A percentile compares a stretch with the other conserved stretches of the same genome.
Evolutionary conservation across 768 basidiomycete genomes (phyloP).

Genomic region (Tulasnella sp.): DNA sequence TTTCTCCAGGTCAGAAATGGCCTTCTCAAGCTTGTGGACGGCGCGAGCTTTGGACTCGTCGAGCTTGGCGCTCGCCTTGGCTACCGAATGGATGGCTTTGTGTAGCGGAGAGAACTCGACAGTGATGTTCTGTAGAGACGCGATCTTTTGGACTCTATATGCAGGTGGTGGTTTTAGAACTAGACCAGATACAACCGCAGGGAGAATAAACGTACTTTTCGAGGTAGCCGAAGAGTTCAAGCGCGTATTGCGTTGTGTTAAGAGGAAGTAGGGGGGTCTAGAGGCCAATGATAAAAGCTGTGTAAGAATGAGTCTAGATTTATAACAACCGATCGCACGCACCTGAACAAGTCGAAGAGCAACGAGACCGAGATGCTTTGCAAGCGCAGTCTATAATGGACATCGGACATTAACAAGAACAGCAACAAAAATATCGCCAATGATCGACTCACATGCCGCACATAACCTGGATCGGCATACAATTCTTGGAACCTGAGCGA

Average conservation of each 20-base stretch:
- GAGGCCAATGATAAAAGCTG: neutral
- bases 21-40: slow-evolving; percentile 31
- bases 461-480: slow-evolving; percentile 68
- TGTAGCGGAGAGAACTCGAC: slow-evolving; percentile 26
- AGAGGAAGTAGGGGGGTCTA: slow-evolving; percentile 42
- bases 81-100: slow-evolving; percentile 25
- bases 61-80: slow-evolving; percentile 26
- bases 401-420: neutral
- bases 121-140: slow-evolving; percentile 19
- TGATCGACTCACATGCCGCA: slow-evolving; percentile 46
- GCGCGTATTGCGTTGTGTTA: slow-evolving; percentile 58
- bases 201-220: slow-evolving; percentile 34
- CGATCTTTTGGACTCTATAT: slow-evolving; percentile 42
- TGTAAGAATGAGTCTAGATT: neutral
- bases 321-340: slow-evolving; percentile 1
- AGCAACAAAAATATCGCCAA: neutral
- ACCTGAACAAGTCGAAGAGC: slow-evolving; percentile 44
- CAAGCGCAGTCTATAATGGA: slow-evolving; percentile 46
- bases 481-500: slow-evolving; percentile 53
- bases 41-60: slow-evolving; percentile 25
- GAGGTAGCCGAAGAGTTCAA: slow-evolving; percentile 46
- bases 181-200: neutral
- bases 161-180: neutral
- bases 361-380: slow-evolving; percentile 52
- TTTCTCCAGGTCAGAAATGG: slow-evolving; percentile 23